phyloP scores from a whole-genome alignment of 805 yeast genomes.

The Sugiyamaella smithiae region DNA sequence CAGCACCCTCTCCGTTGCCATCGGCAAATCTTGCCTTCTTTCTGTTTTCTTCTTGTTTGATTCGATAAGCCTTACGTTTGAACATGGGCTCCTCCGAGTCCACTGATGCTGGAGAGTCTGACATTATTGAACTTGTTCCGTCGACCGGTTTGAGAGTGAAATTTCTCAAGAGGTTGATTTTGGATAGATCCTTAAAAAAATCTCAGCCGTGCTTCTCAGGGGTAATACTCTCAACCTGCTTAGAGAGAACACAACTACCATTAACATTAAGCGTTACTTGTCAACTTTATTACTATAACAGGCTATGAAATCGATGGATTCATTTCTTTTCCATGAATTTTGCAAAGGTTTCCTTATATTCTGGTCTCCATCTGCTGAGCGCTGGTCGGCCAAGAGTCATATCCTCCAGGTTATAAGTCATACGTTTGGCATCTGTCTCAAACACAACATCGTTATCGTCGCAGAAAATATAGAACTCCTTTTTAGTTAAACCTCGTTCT shows the following conservation, averaged over 20 bases:
- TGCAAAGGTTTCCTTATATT: conserved; percentile 11
- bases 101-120: conserved; percentile 7
- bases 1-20: not conserved
- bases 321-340: conserved; percentile 9
- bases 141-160: too few species aligned
- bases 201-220: too few species aligned
- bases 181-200: too few species aligned
- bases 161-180: too few species aligned
- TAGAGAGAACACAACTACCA: too few species aligned
- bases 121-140: too few species aligned
- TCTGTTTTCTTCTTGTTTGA: conserved; percentile 49
- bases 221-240: too few species aligned
- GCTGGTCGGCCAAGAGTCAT: conserved; percentile 24
- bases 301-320: too few species aligned
- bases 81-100: conserved; percentile 10
- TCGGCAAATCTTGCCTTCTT: conserved; percentile 41
- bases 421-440: conserved; percentile 25
- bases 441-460: conserved; percentile 29
- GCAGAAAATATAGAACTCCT: conserved; percentile 27
- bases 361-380: conserved; percentile 27
- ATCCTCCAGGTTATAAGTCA: conserved; percentile 27
- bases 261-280: too few species aligned
- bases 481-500: conserved; percentile 21
- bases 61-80: conserved; percentile 37
- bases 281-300: too few species aligned